Percentiles rank a stretch among this genome's conserved stretches.
Evolutionary conservation across 371 early-diverging fungal species (phyloP).

Genomic region (Dichotomocladium elegans): DNA sequence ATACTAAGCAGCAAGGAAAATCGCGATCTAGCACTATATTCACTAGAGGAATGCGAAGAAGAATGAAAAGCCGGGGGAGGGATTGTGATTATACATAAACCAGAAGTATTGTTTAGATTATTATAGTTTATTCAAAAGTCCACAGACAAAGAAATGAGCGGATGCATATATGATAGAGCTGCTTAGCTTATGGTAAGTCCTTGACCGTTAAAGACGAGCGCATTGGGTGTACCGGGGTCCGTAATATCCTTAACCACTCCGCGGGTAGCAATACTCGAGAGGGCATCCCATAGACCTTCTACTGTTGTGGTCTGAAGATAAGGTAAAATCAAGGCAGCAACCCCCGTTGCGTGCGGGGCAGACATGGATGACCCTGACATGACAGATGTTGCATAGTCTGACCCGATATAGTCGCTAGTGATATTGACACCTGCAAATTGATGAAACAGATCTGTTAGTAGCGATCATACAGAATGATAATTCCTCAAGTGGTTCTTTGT

Average conservation of each 20-base stretch:
- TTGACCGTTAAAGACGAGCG: slow-evolving; percentile 10
- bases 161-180: no score
- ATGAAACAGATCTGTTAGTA: not conserved
- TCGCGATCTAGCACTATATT: no score
- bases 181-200: no score
- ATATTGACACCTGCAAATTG: slow-evolving; percentile 32
- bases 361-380: slow-evolving; percentile 81
- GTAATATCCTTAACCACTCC: not conserved
- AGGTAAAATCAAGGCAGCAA: slow-evolving; percentile 50
- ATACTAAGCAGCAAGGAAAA: no score
- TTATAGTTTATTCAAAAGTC: no score
- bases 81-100: no score
- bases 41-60: no score
- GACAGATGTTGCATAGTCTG: slow-evolving; percentile 27
- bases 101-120: no score
- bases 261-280: slow-evolving; percentile 13
- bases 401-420: slow-evolving; percentile 31
- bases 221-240: slow-evolving; percentile 8
- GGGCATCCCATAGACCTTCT: slow-evolving; percentile 18
- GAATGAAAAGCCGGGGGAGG: no score
- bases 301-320: slow-evolving; percentile 19
- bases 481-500: not conserved
- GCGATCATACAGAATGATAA: not conserved
- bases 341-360: slow-evolving; percentile 79
- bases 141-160: no score